These are phyloP conservation scores for Ochetophila trinervis DNA, from an alignment of 306 rosid species.

Conservation along the genomic window DNA sequence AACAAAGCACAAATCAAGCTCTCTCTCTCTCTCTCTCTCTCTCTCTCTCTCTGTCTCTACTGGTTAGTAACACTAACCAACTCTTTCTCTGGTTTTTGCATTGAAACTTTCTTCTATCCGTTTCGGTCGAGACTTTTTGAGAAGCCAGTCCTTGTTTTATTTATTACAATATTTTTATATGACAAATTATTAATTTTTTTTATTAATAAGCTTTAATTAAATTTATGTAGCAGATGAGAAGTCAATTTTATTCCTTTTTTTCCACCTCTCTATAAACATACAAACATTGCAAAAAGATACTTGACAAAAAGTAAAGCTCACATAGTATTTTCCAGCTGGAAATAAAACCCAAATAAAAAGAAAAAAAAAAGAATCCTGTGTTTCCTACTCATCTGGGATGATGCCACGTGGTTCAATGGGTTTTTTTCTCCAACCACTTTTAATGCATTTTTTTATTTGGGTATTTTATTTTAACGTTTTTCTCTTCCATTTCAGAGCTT, in stretches of 20 bases:
- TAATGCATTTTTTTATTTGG: neutral
- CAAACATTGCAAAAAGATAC: neutral
- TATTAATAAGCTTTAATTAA: neutral
- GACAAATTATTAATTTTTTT: neutral
- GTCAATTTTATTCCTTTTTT: conserved; percentile 1
- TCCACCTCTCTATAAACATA: neutral
- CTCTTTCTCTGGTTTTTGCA: conserved; percentile 9
- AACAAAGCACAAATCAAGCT: neutral
- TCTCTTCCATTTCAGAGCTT: conserved; percentile 26
- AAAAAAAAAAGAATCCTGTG: neutral
- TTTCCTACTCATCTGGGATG: conserved; percentile 10
- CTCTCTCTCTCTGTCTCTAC: conserved; percentile 28
- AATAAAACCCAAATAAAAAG: neutral
- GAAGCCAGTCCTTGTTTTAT: conserved; percentile 24
- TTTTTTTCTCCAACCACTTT: neutral
- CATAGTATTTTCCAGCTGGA: conserved; percentile 15
- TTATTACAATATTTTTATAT: neutral
- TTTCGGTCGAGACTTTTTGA: conserved; percentile 36
- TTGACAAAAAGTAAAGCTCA: neutral
- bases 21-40: conserved; percentile 22
- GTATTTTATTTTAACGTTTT: conserved; percentile 32
- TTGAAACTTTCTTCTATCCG: conserved; percentile 38
- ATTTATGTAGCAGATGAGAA: conserved; percentile 3
- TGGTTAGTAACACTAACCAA: conserved; percentile 4
- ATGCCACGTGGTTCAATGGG: conserved; percentile 11